Percentiles rank a stretch among this genome's conserved stretches.
Conservation (phyloP, 768 basidiomycete genomes). For the Serendipita indica region DNA sequence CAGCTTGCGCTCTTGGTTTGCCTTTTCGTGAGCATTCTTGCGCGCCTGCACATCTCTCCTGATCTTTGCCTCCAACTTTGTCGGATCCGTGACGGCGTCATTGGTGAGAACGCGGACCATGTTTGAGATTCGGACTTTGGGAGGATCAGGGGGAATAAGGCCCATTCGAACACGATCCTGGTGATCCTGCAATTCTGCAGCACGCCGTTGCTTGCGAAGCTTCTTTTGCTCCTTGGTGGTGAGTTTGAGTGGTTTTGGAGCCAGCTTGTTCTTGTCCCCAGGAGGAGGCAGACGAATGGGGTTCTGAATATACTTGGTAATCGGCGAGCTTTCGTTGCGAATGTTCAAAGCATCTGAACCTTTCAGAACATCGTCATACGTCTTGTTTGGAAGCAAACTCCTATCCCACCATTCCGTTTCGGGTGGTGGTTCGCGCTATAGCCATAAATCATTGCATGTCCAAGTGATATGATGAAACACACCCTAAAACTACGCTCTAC, state of each 20-base stretch:
- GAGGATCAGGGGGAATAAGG: slow-evolving; percentile 82
- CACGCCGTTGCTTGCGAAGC: slow-evolving; percentile 77
- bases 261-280: slow-evolving; percentile 63
- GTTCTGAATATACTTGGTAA: slow-evolving; percentile 87
- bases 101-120: slow-evolving; percentile 96
- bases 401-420: slow-evolving; percentile 97
- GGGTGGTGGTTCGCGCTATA: slow-evolving; percentile 73
- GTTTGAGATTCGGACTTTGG: slow-evolving; percentile 92
- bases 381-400: slow-evolving; percentile 62
- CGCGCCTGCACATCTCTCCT: slow-evolving; percentile 84
- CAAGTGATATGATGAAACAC: slow-evolving; percentile 16
- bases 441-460: background rate
- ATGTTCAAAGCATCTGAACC: slow-evolving; percentile 49
- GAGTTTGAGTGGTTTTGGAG: slow-evolving; percentile 75
- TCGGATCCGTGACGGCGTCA: slow-evolving; percentile 94
- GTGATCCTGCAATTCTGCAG: slow-evolving; percentile 85
- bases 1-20: slow-evolving; percentile 83
- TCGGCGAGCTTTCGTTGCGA: slow-evolving; percentile 50
- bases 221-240: slow-evolving; percentile 98
- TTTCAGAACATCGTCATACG: slow-evolving; percentile 56
- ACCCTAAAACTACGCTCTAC: slow-evolving; percentile 84
- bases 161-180: slow-evolving; percentile 94
- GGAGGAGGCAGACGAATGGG: slow-evolving; percentile 93
- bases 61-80: slow-evolving; percentile 91
- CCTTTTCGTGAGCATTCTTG: slow-evolving; percentile 80